Conservation (phyloP, 2,329 filamentous ascomycete species). For the Cytospora mali region DNA sequence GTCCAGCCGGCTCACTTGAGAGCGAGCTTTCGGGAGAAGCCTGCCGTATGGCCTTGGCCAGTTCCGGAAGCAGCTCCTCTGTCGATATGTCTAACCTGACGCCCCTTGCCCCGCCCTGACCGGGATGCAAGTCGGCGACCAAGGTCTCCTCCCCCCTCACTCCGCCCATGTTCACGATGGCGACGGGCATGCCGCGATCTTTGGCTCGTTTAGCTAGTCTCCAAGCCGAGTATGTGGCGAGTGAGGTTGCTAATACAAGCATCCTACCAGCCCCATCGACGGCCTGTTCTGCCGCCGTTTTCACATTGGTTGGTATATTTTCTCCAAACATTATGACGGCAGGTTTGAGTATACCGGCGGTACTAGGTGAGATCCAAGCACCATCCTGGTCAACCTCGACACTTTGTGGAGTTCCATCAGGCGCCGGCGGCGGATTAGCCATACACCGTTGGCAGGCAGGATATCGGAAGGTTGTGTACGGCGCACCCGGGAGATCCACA, state of each 20-base stretch:
- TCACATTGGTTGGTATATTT: conserved; percentile 71
- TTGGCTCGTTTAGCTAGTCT: conserved; percentile 81
- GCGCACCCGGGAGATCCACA: conserved; percentile 83
- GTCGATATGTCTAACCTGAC: conserved; percentile 62
- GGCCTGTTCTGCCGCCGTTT: conserved; percentile 74
- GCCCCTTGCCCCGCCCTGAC: conserved; percentile 53
- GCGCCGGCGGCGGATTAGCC: conserved; percentile 57
- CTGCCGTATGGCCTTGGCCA: conserved; percentile 55
- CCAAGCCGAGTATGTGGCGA: conserved; percentile 96
- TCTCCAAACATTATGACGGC: conserved; percentile 97
- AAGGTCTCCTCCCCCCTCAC: conserved; percentile 78
- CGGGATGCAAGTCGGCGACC: conserved; percentile 58
- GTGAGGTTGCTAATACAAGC: conserved; percentile 81
- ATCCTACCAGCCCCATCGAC: conserved; percentile 76
- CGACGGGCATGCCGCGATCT: conserved; percentile 82
- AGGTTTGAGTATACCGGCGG: conserved; percentile 84
- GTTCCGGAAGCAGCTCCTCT: conserved; percentile 57
- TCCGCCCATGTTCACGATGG: conserved; percentile 84
- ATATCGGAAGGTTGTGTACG: conserved; percentile 89
- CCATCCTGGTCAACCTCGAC: conserved; percentile 79
- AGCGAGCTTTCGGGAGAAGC: conserved; percentile 20
- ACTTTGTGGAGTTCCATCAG: conserved; percentile 56
- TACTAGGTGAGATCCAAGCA: conserved; percentile 68
- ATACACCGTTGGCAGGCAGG: conserved; percentile 85
- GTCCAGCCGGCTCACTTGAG: conserved; percentile 21